Evolutionary conservation across 345 rosid genomes (phyloP).

Genomic region (Heritiera littoralis): DNA sequence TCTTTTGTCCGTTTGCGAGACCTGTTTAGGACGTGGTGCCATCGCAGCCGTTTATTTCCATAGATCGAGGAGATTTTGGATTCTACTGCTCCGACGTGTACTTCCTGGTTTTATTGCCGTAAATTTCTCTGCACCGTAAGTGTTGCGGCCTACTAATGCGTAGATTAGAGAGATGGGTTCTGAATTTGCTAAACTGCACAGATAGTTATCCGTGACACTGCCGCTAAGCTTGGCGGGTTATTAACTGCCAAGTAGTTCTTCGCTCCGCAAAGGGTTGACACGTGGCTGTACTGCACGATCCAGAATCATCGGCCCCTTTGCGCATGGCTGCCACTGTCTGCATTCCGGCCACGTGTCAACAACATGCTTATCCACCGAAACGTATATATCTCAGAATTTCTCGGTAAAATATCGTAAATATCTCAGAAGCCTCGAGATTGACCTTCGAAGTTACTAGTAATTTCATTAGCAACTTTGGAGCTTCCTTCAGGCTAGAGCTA

Average conservation of each 20-base stretch:
- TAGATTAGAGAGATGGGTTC: conserved; percentile 6
- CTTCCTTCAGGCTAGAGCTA: not conserved
- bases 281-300: conserved; percentile 25
- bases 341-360: conserved; percentile 24
- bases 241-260: conserved; percentile 29
- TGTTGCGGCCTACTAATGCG: not conserved
- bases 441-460: not conserved
- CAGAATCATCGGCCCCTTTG: conserved; percentile 12
- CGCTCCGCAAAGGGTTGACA: conserved; percentile 19
- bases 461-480: not conserved
- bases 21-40: not conserved
- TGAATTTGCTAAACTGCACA: conserved; percentile 19
- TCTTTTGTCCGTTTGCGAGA: conserved; percentile 10
- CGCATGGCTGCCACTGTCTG: conserved; percentile 33
- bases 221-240: conserved; percentile 22
- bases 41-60: conserved; percentile 14
- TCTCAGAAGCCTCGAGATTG: not conserved
- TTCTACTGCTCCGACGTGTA: not conserved
- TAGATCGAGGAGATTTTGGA: not conserved
- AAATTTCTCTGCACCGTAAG: not conserved
- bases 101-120: not conserved
- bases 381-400: not conserved
- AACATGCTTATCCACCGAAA: too few relatives aligned
- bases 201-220: not conserved
- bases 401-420: conserved; percentile 16